phyloP scores from a whole-genome alignment of 139 green algal species.

The Tetradesmus lagerheimii region DNA sequence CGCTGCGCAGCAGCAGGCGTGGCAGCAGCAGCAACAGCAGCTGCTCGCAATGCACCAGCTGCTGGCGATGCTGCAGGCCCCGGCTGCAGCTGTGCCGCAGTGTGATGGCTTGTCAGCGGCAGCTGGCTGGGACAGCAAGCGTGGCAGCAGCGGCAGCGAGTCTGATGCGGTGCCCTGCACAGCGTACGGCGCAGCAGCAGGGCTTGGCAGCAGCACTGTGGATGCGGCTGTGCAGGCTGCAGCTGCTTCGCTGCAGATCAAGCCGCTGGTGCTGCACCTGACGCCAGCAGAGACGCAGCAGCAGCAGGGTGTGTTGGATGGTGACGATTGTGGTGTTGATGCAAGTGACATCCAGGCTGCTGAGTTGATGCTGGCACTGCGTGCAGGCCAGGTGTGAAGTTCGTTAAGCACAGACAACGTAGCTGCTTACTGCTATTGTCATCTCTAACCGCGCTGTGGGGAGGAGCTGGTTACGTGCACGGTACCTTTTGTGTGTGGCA shows the following conservation, averaged over 20 bases:
- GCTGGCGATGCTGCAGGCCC: constrained; percentile 18
- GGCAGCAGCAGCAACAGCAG: constrained; percentile 14
- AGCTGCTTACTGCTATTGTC: no score
- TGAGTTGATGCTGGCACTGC: constrained; percentile 47
- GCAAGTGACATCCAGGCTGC: constrained; percentile 48
- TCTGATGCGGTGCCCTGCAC: not conserved
- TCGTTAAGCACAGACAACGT: no score
- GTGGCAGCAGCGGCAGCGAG: not conserved
- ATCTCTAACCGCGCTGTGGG: no score
- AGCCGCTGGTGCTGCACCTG: constrained; percentile 13
- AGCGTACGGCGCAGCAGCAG: not conserved
- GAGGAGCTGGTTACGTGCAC: no score
- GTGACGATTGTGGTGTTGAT: not conserved
- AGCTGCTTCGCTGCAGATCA: not conserved
- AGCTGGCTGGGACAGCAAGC: constrained; percentile 38
- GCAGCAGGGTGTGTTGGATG: not conserved
- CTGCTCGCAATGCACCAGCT: not conserved
- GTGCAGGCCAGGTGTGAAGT: not conserved
- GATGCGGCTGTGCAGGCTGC: not conserved
- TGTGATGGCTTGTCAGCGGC: not conserved
- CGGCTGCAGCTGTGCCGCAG: constrained; percentile 4
- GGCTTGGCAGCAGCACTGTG: not conserved
- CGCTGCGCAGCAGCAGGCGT: not conserved
- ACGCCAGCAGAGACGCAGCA: not conserved
- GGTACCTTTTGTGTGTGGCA: no score